These are phyloP conservation scores for Nakazawaea ishiwadae DNA, from an alignment of 805 yeast species.

Conservation along the genomic window DNA sequence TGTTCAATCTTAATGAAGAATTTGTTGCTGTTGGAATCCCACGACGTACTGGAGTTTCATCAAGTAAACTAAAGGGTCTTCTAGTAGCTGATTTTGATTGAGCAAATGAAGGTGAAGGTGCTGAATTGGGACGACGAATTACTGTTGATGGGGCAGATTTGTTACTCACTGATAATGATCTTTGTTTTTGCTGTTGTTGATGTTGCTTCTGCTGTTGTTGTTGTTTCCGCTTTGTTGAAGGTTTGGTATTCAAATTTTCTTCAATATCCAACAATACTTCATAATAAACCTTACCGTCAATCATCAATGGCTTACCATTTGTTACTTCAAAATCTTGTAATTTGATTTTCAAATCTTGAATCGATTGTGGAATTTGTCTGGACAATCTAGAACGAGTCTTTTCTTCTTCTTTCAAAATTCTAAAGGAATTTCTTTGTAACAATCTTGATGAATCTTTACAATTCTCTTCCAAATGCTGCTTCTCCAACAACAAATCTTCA, in stretches of 20 bases:
- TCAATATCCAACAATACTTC: conserved; percentile 33
- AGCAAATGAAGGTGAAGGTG: conserved; percentile 8
- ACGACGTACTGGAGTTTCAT: conserved; percentile 13
- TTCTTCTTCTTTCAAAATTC: conserved; percentile 77
- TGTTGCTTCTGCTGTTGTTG: conserved; percentile 2
- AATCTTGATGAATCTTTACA: conserved; percentile 78
- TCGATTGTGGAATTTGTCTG: conserved; percentile 63
- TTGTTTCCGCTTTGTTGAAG: conserved; percentile 22
- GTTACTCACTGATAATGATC: neutral
- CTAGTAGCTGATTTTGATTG: conserved; percentile 6
- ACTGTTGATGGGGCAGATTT: conserved; percentile 9
- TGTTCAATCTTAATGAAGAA: conserved; percentile 8
- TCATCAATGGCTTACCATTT: conserved; percentile 32
- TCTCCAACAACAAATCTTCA: conserved; percentile 53
- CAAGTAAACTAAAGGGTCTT: neutral
- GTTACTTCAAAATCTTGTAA: conserved; percentile 43
- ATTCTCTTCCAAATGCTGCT: conserved; percentile 57
- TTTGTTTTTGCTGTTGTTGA: conserved; percentile 2
- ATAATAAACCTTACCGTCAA: conserved; percentile 46
- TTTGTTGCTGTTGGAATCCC: neutral
- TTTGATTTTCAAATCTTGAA: conserved; percentile 44
- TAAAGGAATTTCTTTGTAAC: conserved; percentile 69
- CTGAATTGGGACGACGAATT: conserved; percentile 1
- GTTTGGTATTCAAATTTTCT: conserved; percentile 17
- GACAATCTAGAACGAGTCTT: conserved; percentile 61